A percentile compares a stretch with the other conserved stretches of the same genome.
These are phyloP conservation scores for Jaapia argillacea DNA, from an alignment of 768 basidiomycete species.

Conservation along the genomic window DNA sequence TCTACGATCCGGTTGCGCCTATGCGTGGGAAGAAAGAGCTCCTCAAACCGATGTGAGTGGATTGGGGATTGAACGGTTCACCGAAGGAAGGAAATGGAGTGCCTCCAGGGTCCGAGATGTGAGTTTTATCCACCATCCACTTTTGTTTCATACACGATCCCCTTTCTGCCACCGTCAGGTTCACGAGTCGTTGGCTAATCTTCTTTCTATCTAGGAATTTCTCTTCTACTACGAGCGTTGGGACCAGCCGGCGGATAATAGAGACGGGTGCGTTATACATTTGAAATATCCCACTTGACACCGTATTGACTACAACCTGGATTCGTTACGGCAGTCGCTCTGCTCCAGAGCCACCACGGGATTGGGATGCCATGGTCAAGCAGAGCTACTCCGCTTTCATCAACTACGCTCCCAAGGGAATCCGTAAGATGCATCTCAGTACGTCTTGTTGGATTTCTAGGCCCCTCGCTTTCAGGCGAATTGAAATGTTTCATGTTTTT, in stretches of 20 bases:
- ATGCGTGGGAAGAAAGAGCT: slow-evolving; percentile 28
- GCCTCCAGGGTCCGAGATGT: slow-evolving; percentile 79
- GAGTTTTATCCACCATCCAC: slow-evolving; percentile 14
- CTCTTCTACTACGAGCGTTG: slow-evolving; percentile 74
- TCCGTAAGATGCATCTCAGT: slow-evolving; percentile 80
- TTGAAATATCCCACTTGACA: not conserved
- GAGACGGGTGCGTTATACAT: not conserved
- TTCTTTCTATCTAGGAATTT: slow-evolving; percentile 45
- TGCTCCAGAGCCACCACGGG: slow-evolving; percentile 35
- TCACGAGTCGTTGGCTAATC: not conserved
- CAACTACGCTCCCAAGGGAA: slow-evolving; percentile 9
- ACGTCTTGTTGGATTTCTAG: no score
- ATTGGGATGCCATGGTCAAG: slow-evolving; percentile 67
- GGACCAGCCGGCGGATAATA: slow-evolving; percentile 5
- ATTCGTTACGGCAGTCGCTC: no score
- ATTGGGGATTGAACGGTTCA: slow-evolving; percentile 77
- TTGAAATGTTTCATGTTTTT: not conserved
- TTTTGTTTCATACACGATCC: not conserved
- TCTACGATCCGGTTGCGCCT: slow-evolving; percentile 9
- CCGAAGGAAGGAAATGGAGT: slow-evolving; percentile 77
- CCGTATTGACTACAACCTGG: not conserved
- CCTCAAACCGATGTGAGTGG: slow-evolving; percentile 69
- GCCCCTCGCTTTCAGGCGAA: not conserved
- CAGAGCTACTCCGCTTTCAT: slow-evolving; percentile 61
- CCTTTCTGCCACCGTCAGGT: not conserved